A percentile compares a stretch with the other conserved stretches of the same genome.
Conservation (phyloP, 805 yeast species). For the Zygosaccharomyces bisporus region DNA sequence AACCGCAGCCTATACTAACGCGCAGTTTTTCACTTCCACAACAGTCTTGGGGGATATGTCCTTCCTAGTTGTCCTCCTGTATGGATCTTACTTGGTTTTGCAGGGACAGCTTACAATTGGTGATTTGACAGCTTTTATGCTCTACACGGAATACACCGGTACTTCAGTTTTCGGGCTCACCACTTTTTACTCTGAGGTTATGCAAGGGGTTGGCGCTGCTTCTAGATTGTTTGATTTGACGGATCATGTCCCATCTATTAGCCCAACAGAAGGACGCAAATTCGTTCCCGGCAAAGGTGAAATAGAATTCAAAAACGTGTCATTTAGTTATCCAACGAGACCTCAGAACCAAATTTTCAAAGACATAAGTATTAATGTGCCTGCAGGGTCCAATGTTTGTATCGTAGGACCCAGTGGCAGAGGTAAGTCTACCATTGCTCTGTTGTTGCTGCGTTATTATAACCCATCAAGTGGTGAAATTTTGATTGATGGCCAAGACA, state of each 20-base stretch:
- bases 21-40: constrained; percentile 71
- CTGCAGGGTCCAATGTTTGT: constrained; percentile 60
- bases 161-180: constrained; percentile 88
- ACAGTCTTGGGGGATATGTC: constrained; percentile 84
- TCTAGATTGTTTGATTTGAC: constrained; percentile 84
- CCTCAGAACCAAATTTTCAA: constrained; percentile 57
- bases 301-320: constrained; percentile 62
- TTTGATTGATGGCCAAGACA: constrained; percentile 48
- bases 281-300: constrained; percentile 39
- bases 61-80: constrained; percentile 65
- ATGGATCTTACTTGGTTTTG: constrained; percentile 81
- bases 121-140: constrained; percentile 87
- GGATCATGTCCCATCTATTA: constrained; percentile 69
- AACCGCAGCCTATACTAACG: constrained; percentile 75
- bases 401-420: constrained; percentile 85
- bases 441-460: constrained; percentile 56
- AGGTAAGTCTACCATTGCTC: constrained; percentile 82
- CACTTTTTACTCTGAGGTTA: constrained; percentile 86
- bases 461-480: constrained; percentile 46
- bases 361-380: constrained; percentile 46
- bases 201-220: constrained; percentile 98
- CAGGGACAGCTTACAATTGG: constrained; percentile 77
- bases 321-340: constrained; percentile 86
- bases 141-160: constrained; percentile 94
- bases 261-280: constrained; percentile 57